phyloP scores from a whole-genome alignment of 805 yeast species.

The Candida verbasci region DNA sequence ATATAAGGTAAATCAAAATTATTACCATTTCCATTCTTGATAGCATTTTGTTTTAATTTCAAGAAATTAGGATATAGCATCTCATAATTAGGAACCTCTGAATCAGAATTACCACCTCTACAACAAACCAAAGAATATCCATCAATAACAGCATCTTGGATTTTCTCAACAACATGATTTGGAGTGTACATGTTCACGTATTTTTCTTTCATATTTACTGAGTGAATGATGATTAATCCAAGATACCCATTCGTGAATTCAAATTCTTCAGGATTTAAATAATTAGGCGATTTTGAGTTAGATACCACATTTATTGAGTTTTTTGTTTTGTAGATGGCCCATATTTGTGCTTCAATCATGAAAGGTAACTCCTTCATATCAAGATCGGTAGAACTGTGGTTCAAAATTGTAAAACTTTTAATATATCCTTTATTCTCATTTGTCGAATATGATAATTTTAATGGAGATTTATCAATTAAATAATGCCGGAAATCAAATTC shows the following conservation, averaged over 20 bases:
- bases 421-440: slow-evolving; percentile 6
- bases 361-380: slow-evolving; percentile 21
- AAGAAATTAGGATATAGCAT: slow-evolving; percentile 29
- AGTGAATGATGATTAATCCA: slow-evolving; percentile 65
- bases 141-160: slow-evolving; percentile 13
- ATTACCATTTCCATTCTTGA: neutral
- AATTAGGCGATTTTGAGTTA: neutral
- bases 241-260: slow-evolving; percentile 22
- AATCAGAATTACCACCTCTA: slow-evolving; percentile 62
- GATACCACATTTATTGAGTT: neutral
- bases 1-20: slow-evolving; percentile 37
- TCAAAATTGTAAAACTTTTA: slow-evolving; percentile 20
- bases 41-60: slow-evolving; percentile 12
- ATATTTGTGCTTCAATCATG: slow-evolving; percentile 39
- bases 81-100: slow-evolving; percentile 62
- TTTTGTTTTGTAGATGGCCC: slow-evolving; percentile 25
- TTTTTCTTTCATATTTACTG: slow-evolving; percentile 40
- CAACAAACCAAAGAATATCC: slow-evolving; percentile 40
- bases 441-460: slow-evolving; percentile 18
- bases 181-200: slow-evolving; percentile 59
- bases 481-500: slow-evolving; percentile 21
- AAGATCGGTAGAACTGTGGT: slow-evolving; percentile 14
- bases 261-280: slow-evolving; percentile 5
- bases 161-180: slow-evolving; percentile 9
- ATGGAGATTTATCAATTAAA: slow-evolving; percentile 21